Evolutionary conservation across 805 yeast genomes (phyloP), one percentile per base, ranked within the genome.

Genomic region (Schwanniomyces vanrijiae): DNA sequence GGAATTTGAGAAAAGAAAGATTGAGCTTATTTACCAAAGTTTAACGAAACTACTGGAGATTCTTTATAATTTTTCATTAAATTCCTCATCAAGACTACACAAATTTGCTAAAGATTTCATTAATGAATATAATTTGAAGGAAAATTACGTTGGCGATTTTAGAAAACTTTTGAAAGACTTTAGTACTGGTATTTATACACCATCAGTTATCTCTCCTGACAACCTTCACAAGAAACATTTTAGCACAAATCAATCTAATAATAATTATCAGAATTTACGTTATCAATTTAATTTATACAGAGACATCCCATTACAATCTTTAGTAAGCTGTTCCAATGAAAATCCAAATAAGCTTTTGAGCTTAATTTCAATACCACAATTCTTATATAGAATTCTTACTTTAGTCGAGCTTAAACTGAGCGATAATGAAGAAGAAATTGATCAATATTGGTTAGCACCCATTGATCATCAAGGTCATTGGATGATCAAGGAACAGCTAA

Each of bases 121-220:
- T 6, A 47, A 49, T 2, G 45, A 53, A 3, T 48, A 57, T 14
- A 60, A 60, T 44, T 50, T 52, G 13, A 49, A 59, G 7, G 54
- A 55, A 13, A 48, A 63, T 39, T 58, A 58, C 34, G 44, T 46
- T 5, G 47, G 43, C 2, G 76, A 70, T 29, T 62, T 65, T 29
- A 45, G 58, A 5, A 51, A 52, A 13, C 46, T 65, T 20, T 18
- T 69, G 3, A 52, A 51, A 1, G 45, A 53, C 13, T 70, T 61
- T 48, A 56, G 66, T 44, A 62, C 75, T 5, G 78, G 78, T 1
- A 62, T 73, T 5, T 73, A 68, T 50, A 66, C 66, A 26, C 75
- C 78, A 1, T 62, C 73, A 1, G 55, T 53, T 14, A 51, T 66
- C 11, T 59, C 69, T 1, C 71, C 75, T 1, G 62, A 61, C 4